Evolutionary conservation across 129 eudicot genomes (phyloP), one percentile per base, ranked within the genome.

Genomic region (Lactuca sativa): DNA sequence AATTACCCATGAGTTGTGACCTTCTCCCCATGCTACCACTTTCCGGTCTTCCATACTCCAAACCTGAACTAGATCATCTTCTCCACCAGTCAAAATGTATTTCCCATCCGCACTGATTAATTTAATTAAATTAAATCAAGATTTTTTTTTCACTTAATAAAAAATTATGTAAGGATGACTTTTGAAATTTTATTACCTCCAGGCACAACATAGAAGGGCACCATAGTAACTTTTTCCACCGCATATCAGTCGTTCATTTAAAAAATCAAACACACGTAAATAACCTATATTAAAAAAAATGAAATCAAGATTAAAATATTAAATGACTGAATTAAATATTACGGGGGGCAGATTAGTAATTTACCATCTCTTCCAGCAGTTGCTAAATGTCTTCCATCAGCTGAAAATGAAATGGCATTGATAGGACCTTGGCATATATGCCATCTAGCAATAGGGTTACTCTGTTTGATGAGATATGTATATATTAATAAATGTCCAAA

Each of bases 1-100:
- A 62, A 80, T 75, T 83, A 90, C 97, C 97, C 97, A 91, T 37
- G 95, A 91, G 76, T 88, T 88, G 80, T 91, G 97, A 57, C 97
- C 97, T 71, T 91, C 97, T 44, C 97, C 97, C 97, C 97, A 91
- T 53, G 97, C 97, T 25, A 91, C 91, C 64, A 91, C 89, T 77
- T 88, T 91, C 52, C 93, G 74, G 74, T 85, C 92, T 58, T 91
- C 97, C 97, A 91, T 88, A 64, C 97, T 91, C 97, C 97, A 91
- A 57, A 91, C 97, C 73, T 91, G 97, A 80, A 91, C 97, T 32
- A 91, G 83, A 82, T 91, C 97, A 64, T 91, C 97, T 73, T 91
- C 97, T 8, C 97, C 97, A 44, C 97, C 97, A 52, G 95, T 85
- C 78, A 91, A 76, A 67, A 91, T 85, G 79, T 91, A 91, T 55